phyloP scores from a whole-genome alignment of 2,329 filamentous ascomycete genomes.

The Claviceps sp. region DNA sequence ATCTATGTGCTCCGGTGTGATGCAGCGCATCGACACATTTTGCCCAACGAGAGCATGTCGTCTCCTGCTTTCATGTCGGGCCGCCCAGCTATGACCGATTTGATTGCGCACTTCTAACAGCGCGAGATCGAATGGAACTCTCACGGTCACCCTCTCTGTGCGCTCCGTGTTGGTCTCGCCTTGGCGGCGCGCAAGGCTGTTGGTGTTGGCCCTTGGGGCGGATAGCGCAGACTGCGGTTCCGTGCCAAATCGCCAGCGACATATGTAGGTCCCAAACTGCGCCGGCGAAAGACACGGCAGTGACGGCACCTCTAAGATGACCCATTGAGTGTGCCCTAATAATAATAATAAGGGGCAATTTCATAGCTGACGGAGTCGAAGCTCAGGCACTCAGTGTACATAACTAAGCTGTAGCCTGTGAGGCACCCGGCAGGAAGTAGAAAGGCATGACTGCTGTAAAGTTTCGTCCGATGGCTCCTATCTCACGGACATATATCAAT shows the following conservation, averaged over 20 bases:
- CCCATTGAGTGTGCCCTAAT: slow-evolving; percentile 67
- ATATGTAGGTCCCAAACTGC: slow-evolving; percentile 81
- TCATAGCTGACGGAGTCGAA: slow-evolving; percentile 69
- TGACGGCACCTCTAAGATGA: slow-evolving; percentile 76
- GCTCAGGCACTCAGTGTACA: slow-evolving; percentile 54
- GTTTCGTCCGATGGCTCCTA: slow-evolving; percentile 67
- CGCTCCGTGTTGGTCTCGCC: slow-evolving; percentile 32
- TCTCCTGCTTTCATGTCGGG: no score
- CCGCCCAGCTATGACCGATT: not conserved
- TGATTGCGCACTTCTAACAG: not conserved
- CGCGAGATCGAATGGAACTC: slow-evolving; percentile 39
- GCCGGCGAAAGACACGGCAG: slow-evolving; percentile 54
- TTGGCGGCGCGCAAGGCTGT: slow-evolving; percentile 22
- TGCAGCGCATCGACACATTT: no score
- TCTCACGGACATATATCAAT: slow-evolving; percentile 52
- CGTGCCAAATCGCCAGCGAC: slow-evolving; percentile 73
- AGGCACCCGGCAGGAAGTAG: not conserved
- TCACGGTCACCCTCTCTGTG: slow-evolving; percentile 41
- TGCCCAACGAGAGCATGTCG: no score
- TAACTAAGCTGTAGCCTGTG: no score
- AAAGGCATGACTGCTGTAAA: slow-evolving; percentile 34
- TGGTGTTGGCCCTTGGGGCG: slow-evolving; percentile 53
- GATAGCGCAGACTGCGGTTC: slow-evolving; percentile 63
- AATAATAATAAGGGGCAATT: slow-evolving; percentile 39
- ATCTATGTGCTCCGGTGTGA: no score